phyloP scores from a whole-genome alignment of 352 stramenopile genomes.

The Phytophthora fragariae region DNA sequence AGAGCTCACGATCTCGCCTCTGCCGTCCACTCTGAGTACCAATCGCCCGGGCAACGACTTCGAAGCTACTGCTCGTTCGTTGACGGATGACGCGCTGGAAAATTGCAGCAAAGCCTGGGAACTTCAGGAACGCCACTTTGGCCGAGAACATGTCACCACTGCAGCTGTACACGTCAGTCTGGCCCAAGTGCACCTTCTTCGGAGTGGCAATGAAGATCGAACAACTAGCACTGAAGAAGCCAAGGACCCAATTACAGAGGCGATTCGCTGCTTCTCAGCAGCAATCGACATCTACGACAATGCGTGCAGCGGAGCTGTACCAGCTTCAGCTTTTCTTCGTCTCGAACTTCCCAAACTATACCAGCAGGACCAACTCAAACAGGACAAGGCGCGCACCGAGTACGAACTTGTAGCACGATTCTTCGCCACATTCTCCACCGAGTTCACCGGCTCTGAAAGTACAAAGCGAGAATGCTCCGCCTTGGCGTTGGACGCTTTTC shows the following conservation, averaged over 20 bases:
- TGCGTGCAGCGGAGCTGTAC: constrained; percentile 62
- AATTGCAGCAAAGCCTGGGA: constrained; percentile 71
- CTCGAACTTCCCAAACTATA: constrained; percentile 71
- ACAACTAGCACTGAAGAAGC: constrained; percentile 3
- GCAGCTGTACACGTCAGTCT: constrained; percentile 60
- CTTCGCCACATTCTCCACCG: constrained; percentile 65
- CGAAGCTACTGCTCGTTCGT: constrained; percentile 32
- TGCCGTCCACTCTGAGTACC: constrained; percentile 11
- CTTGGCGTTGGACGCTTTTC: constrained; percentile 67
- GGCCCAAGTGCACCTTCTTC: constrained; percentile 61
- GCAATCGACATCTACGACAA: constrained; percentile 66
- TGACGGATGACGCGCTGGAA: constrained; percentile 74
- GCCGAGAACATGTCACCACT: constrained; percentile 62
- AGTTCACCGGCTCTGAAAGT: constrained; percentile 59
- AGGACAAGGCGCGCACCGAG: constrained; percentile 15
- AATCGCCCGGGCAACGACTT: constrained; percentile 15
- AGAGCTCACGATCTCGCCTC: constrained; percentile 44
- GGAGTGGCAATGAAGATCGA: constrained; percentile 18
- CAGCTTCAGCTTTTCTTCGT: constrained; percentile 61
- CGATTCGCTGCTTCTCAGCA: constrained; percentile 50
- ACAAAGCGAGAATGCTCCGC: constrained; percentile 67
- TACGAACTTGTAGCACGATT: constrained; percentile 60
- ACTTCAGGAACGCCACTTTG: constrained; percentile 57
- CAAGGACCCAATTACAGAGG: constrained; percentile 46
- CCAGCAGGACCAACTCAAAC: constrained; percentile 37